Evolutionary conservation across 2,329 filamentous ascomycete genomes (phyloP), one percentile per base, ranked within the genome.

Genomic region (Pezicula rhizophila): DNA sequence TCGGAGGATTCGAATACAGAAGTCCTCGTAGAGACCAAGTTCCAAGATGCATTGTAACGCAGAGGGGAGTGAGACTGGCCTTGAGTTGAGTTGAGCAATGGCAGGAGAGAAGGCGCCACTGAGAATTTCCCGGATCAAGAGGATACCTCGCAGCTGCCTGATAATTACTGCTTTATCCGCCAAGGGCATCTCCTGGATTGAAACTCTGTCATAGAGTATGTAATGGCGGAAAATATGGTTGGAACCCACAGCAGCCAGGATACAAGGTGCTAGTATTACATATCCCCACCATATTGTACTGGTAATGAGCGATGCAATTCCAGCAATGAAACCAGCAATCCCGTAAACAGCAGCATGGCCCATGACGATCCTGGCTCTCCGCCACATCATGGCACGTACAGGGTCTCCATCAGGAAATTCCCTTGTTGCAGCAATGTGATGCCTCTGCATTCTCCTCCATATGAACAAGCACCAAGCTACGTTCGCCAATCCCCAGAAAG

Each of bases 271-370:
- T 4, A 79, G 60, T 0, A 78, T 65, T 0, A 77, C 64, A 43
- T 80, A 80, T 2, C 71, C 77, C 68, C 70, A 75, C 76, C 76
- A 79, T 25, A 61, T 56, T 3, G 70, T 72, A 0, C 75, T 70
- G 0, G 75, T 78, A 2, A 77, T 58, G 64, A 79, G 67, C 0
- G 74, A 76, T 2, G 68, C 75, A 1, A 68, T 70, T 5, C 74
- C 74, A 4, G 74, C 73, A 0, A 78, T 56, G 0, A 78, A 46
- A 0, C 74, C 72, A 0, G 70, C 70, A 2, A 68, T 48, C 1
- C 73, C 74, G 39, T 73, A 76, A 31, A 75, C 52, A 2, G 61
- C 43, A 6, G 70, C 69, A 43, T 77, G 76, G 1, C 69, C 56
- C 33, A 73, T 68, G 18, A 78, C 65, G n/a, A 64, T 61, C 23